These are phyloP conservation scores for Meira miltonrushii DNA, from an alignment of 1,284 basidiomycete species.

Conservation along the genomic window DNA sequence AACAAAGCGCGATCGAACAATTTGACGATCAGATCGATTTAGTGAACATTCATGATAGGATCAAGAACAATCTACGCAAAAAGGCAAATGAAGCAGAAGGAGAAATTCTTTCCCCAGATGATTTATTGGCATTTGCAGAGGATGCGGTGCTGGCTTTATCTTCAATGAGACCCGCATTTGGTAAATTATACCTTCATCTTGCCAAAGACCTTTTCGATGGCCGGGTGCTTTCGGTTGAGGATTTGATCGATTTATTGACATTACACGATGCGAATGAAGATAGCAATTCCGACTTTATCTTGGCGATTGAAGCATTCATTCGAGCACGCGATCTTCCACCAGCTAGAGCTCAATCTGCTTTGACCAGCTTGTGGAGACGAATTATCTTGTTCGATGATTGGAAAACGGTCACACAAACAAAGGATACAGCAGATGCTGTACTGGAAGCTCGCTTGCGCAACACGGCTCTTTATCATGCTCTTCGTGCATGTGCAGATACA, in stretches of 20 bases:
- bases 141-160: not conserved
- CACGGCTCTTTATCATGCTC: conserved; percentile 22
- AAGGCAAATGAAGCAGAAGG: not conserved
- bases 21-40: conserved; percentile 58
- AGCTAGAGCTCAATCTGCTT: conserved; percentile 55
- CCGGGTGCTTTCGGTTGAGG: conserved; percentile 54
- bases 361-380: conserved; percentile 75
- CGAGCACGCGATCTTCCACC: conserved; percentile 62
- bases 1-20: conserved; percentile 50
- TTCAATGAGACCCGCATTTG: not conserved
- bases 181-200: not conserved
- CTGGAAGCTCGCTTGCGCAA: conserved; percentile 20
- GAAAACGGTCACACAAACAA: conserved; percentile 10
- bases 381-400: conserved; percentile 75
- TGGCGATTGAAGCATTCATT: conserved; percentile 56
- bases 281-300: conserved; percentile 53
- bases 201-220: conserved; percentile 45
- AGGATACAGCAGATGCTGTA: conserved; percentile 24
- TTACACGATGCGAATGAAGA: conserved; percentile 56
- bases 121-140: not conserved
- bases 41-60: conserved; percentile 58
- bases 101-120: not conserved
- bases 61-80: conserved; percentile 26
- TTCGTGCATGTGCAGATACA: conserved; percentile 10
- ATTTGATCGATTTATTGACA: conserved; percentile 58